Base-by-base conservation (phyloP, 345 rosid genomes). In the Bruguiera parviflora region DNA sequence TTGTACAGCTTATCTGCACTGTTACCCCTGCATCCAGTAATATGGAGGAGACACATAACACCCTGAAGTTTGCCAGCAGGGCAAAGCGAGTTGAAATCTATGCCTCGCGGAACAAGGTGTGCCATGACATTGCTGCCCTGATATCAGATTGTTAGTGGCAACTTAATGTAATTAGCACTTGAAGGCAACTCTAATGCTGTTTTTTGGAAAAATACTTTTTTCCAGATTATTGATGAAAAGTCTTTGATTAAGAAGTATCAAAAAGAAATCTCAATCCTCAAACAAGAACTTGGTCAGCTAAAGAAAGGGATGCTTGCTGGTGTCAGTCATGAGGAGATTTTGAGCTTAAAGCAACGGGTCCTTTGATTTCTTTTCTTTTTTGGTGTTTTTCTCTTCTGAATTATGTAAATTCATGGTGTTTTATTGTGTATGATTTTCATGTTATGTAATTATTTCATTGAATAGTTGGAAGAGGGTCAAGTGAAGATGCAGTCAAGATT, bases 401-500 rank as follows among this genome's bases (percentile, higher is more conserved):
- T 32, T 31, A 33, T 10, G n/a, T 13, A 28, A 39, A 4, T 32
- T 20, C 10, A 16, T 19, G 8, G 13, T 22, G 32, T 43, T 55
- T n/a, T 49, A 10, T 46, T 71, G 47, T 65, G 18, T 56, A 24
- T 56, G 59, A 4, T 13, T 56, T 55, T 56, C 28, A 24, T 21
- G 29, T 55, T 11, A 24, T 39, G 21, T 32, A 27, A 31, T 22
- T 67, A 67, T 37, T 76, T 66, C 37, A 20, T 62, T 62, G 51
- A 63, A 74, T 72, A 96, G 99, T 75, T 96, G 82, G 98, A 96
- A 82, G 99, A 90, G 80, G 99, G 98, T 75, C 99, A 96, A 82
- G 96, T 92, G 75, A 96, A 92, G 87, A 90, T 96, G 99, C 99
- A 90, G 67, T 89, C 99, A 55, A 89, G 99, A 80, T 80, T 96